These are phyloP conservation scores for Tanacetum coccineum DNA, from an alignment of 129 eudicot genomes.

Conservation along the genomic window DNA sequence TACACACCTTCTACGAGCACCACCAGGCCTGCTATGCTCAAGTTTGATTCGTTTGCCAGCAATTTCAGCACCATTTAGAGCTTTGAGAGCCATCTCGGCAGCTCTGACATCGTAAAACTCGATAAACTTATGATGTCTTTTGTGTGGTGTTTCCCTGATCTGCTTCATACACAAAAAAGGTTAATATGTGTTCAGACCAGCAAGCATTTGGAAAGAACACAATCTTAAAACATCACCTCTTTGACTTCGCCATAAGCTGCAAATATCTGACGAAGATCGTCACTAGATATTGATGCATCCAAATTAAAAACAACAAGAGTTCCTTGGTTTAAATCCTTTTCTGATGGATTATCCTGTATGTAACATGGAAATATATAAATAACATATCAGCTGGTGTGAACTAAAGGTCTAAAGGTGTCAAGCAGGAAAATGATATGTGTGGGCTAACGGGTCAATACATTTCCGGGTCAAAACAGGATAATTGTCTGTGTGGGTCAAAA, in stretches of 20 bases:
- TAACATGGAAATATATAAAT: constrained; percentile 9
- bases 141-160: constrained; percentile 96
- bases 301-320: constrained; percentile 92
- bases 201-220: not conserved
- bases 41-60: constrained; percentile 97
- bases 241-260: constrained; percentile 91
- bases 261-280: constrained; percentile 81
- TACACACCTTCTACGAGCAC: constrained; percentile 77
- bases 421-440: not conserved
- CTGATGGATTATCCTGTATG: constrained; percentile 89
- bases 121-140: constrained; percentile 88
- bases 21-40: constrained; percentile 98
- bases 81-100: constrained; percentile 86
- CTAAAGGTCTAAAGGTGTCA: not conserved
- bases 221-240: constrained; percentile 52
- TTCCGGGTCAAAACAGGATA: not conserved
- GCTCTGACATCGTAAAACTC: constrained; percentile 93
- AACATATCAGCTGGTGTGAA: not conserved
- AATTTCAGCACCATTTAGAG: constrained; percentile 87
- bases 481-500: not conserved
- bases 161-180: constrained; percentile 29
- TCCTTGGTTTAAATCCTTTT: constrained; percentile 95
- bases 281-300: constrained; percentile 89
- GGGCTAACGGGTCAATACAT: not conserved
- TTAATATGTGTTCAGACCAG: not conserved